Conservation (phyloP, 306 rosid species). For the Quercus parvula region DNA sequence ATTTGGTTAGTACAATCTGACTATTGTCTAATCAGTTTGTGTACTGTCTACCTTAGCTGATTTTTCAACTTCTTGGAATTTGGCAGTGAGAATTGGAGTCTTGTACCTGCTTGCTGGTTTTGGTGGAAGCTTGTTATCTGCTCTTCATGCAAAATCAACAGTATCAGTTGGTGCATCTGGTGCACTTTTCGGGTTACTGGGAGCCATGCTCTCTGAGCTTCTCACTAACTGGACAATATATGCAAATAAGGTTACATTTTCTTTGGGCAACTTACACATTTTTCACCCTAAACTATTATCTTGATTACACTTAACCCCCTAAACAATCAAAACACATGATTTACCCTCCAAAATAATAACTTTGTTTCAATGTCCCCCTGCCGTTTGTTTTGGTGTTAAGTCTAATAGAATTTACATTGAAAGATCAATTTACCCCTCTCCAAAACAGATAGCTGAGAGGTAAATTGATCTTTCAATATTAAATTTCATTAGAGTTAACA, state of each 20-base stretch:
- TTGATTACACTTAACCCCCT: too few relatives aligned
- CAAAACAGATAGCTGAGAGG: too few relatives aligned
- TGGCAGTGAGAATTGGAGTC: constrained; percentile 70
- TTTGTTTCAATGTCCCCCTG: too few relatives aligned
- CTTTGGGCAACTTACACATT: too few relatives aligned
- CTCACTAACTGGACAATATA: constrained; percentile 86
- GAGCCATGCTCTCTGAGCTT: constrained; percentile 96
- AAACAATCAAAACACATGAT: too few relatives aligned
- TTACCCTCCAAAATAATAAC: too few relatives aligned
- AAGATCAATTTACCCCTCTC: too few relatives aligned
- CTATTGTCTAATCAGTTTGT: background rate
- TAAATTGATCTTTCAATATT: too few relatives aligned
- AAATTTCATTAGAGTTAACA: too few relatives aligned
- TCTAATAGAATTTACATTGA: too few relatives aligned
- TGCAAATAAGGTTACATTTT: constrained; percentile 54
- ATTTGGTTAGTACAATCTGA: constrained; percentile 32
- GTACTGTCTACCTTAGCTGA: background rate
- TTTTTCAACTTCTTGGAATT: constrained; percentile 19
- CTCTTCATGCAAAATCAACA: constrained; percentile 14
- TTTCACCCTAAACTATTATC: too few relatives aligned
- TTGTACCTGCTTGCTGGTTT: constrained; percentile 67
- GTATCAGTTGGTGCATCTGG: constrained; percentile 94
- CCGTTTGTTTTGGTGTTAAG: too few relatives aligned
- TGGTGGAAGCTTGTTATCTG: constrained; percentile 73
- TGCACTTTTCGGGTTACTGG: constrained; percentile 87